Percentiles rank a stretch among this genome's conserved stretches.
Evolutionary conservation across 257 asterid genomes (phyloP).

Genomic region (Rubia yunnanensis): DNA sequence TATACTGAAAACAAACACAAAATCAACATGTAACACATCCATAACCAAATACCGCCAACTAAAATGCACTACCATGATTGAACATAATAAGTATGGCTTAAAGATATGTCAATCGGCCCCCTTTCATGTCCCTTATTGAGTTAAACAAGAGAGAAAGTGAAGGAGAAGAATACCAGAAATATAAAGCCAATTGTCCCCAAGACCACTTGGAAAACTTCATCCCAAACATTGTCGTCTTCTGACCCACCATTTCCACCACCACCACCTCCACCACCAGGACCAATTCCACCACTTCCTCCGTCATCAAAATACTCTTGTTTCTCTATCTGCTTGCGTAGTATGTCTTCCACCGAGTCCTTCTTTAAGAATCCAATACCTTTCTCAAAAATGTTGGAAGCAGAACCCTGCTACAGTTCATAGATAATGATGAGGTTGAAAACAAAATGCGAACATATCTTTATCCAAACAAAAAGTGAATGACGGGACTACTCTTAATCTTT

Average conservation of each 20-base stretch:
- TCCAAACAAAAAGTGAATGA: not conserved
- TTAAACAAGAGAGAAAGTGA: not conserved
- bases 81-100: not conserved
- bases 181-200: slow-evolving; percentile 49
- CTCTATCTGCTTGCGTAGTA: slow-evolving; percentile 63
- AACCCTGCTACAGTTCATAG: slow-evolving; percentile 30
- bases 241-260: slow-evolving; percentile 40
- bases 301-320: slow-evolving; percentile 57
- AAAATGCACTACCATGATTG: not conserved
- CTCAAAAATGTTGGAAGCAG: slow-evolving; percentile 62
- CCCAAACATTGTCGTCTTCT: slow-evolving; percentile 35
- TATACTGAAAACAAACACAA: slow-evolving; percentile 50
- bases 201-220: slow-evolving; percentile 50
- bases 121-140: not conserved
- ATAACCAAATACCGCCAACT: not conserved
- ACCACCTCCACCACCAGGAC: slow-evolving; percentile 42
- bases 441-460: not conserved
- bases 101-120: no score
- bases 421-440: not conserved
- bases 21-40: not conserved
- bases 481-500: not conserved
- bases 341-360: slow-evolving; percentile 63
- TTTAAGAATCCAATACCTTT: slow-evolving; percentile 45
- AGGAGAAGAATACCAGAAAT: slow-evolving; percentile 41
- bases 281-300: slow-evolving; percentile 46